Conservation (phyloP, 768 basidiomycete species). For the Amanita jacksonii region DNA sequence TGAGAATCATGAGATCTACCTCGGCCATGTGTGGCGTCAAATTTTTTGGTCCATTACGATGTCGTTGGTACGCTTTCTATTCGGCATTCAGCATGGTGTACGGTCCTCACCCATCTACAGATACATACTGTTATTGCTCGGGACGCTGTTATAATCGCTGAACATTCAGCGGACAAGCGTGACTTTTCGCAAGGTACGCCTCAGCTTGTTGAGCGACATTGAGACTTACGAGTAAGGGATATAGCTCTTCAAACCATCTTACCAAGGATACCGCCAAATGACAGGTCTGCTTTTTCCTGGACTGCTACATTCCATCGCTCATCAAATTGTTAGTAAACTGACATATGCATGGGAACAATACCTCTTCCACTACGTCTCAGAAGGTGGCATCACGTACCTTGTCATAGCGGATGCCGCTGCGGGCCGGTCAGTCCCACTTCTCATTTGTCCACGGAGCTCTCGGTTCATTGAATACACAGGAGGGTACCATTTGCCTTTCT, state of each 20-base stretch:
- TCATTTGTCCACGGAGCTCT: background rate
- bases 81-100: background rate
- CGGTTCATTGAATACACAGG: constrained; percentile 27
- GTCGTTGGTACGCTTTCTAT: constrained; percentile 20
- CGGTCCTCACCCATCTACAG: constrained; percentile 22
- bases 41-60: too few species aligned
- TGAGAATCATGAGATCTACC: too few species aligned
- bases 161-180: constrained; percentile 70
- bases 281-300: constrained; percentile 35
- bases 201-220: background rate
- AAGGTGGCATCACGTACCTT: constrained; percentile 78
- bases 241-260: constrained; percentile 82
- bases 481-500: constrained; percentile 94
- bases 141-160: constrained; percentile 75
- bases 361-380: constrained; percentile 89
- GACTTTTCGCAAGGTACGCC: constrained; percentile 82
- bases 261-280: constrained; percentile 90
- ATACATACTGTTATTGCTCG: constrained; percentile 81
- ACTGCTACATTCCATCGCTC: background rate
- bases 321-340: constrained; percentile 41
- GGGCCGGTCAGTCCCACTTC: constrained; percentile 52
- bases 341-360: constrained; percentile 91
- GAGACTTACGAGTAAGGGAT: too few species aligned
- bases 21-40: too few species aligned
- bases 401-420: constrained; percentile 93